Evolutionary conservation across 306 rosid species (phyloP), one percentile per base, ranked within the genome.

Genomic region (Citrullus amarus): DNA sequence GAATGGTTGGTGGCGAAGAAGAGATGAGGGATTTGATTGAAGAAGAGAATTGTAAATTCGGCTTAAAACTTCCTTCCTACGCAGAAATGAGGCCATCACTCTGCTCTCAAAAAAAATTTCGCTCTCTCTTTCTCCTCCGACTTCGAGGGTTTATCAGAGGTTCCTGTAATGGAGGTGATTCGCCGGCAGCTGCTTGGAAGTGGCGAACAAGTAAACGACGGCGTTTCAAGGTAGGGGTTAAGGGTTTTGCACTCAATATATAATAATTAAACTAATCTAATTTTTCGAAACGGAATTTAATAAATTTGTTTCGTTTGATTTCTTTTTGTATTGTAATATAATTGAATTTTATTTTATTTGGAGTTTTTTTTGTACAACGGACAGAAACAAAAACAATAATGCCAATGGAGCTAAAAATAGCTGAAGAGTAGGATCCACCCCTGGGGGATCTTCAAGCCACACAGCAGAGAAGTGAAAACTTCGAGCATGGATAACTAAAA

Each of bases 81-180:
- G 61, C 43, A 81, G 71, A 66, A 81, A 56, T 77, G 81, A 53
- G 4, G 66, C 44, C 28, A 65, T 38, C 10, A 67, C 62, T 67
- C 76, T 79, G 55, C 67, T 36, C 76, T 67, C 56, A 79, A 79
- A 53, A 79, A 53, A 76, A 79, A 36, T 28, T 20, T 50, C 50
- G 12, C n/a, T 50, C 53, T 50, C 80, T 32, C 43, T 68, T 80
- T 36, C 80, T 15, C 57, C 55, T 32, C 51, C 54, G 57, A 50
- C 46, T 65, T 5, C 10, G 8, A 63, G 83, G 84, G 80, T 81
- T 81, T 81, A 81, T 50, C 61, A 16, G 77, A 28, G 57, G 56
- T 6, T 46, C 15, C 4, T 46, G 46, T 34, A 6, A 15, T 69
- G 38, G 10, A 44, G 3, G 30, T 6, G 14, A 65, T 20, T 67